Evolutionary conservation across 2,329 filamentous ascomycete genomes (phyloP), one percentile per base, ranked within the genome.

Genomic region (Malbranchea zuffiana): DNA sequence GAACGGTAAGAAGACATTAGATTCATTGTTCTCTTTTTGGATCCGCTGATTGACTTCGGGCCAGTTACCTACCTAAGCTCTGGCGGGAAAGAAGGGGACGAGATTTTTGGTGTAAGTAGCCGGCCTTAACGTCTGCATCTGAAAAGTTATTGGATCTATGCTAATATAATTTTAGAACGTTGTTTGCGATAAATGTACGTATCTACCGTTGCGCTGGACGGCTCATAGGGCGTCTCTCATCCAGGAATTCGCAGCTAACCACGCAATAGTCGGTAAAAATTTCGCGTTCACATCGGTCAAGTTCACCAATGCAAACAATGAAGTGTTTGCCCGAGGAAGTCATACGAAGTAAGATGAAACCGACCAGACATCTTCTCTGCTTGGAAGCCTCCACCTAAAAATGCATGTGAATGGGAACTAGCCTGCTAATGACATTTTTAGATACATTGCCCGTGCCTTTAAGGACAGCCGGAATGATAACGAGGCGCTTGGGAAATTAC

Each of bases 311-410:
- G 58, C 52, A 11, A 69, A 72, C 39, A 65, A 74, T 32, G 68
- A 79, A 34, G 42, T 79, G 6, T 69, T 80, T 37, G 76, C 76
- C 2, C 62, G 76, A 41, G 76, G 76, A 3, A 80, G 76, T 48
- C 76, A 81, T 55, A 80, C 76, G 2, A 81, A 81, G 65, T 75
- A 52, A 50, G 61, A 23, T 3, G 21, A 19, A 35, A 11, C 16
- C 2, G 19, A 17, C 10, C 2, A 3, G 17, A 8, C n/a, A 13
- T 8, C 20, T 7, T 10, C 13, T 43, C 16, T n/a, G n/a, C n/a
- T n/a, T n/a, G n/a, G n/a, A n/a, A n/a, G n/a, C n/a, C n/a, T n/a
- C n/a, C n/a, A n/a, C n/a, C n/a, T n/a, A n/a, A n/a, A n/a, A n/a
- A n/a, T n/a, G n/a, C n/a, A n/a, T n/a, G n/a, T n/a, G n/a, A n/a